Evolutionary conservation across 352 stramenopile genomes (phyloP).

Genomic region (Phytophthora nicotianae): DNA sequence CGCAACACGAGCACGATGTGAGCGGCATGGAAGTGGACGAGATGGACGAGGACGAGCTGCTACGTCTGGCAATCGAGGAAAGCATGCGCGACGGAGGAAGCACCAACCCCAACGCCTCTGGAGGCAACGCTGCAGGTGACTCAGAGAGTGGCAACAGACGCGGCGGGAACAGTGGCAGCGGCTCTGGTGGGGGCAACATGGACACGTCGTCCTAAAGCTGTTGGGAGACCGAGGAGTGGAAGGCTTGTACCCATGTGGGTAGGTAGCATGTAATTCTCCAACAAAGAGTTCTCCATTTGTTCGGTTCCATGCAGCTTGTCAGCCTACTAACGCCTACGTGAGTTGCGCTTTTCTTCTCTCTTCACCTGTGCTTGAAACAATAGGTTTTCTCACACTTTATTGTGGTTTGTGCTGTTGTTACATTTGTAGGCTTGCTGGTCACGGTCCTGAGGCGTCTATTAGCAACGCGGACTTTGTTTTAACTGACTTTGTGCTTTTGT

Average conservation of each 20-base stretch:
- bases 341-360: slow-evolving; percentile 18
- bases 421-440: slow-evolving; percentile 27
- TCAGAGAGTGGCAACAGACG: slow-evolving; percentile 36
- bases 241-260: slow-evolving; percentile 35
- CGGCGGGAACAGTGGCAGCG: slow-evolving; percentile 30
- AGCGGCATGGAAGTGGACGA: slow-evolving; percentile 85
- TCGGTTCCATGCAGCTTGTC: slow-evolving; percentile 22
- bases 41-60: slow-evolving; percentile 86
- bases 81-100: slow-evolving; percentile 80
- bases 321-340: slow-evolving; percentile 25
- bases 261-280: slow-evolving; percentile 47
- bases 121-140: slow-evolving; percentile 38
- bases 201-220: slow-evolving; percentile 53
- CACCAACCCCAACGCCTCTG: slow-evolving; percentile 41
- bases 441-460: slow-evolving; percentile 16
- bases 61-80: slow-evolving; percentile 86
- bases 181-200: slow-evolving; percentile 44
- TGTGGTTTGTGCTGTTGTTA: slow-evolving; percentile 18
- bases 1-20: slow-evolving; percentile 78
- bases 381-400: slow-evolving; percentile 23
- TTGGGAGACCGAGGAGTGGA: slow-evolving; percentile 6
- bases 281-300: slow-evolving; percentile 39
- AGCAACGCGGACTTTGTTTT: not conserved
- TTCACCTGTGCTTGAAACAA: not conserved
- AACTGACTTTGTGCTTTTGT: slow-evolving; percentile 9